A percentile compares a stretch with the other conserved stretches of the same genome.
These are phyloP conservation scores for Penicillium simplicissimum DNA, from an alignment of 495 filamentous ascomycete genomes.

Conservation along the genomic window DNA sequence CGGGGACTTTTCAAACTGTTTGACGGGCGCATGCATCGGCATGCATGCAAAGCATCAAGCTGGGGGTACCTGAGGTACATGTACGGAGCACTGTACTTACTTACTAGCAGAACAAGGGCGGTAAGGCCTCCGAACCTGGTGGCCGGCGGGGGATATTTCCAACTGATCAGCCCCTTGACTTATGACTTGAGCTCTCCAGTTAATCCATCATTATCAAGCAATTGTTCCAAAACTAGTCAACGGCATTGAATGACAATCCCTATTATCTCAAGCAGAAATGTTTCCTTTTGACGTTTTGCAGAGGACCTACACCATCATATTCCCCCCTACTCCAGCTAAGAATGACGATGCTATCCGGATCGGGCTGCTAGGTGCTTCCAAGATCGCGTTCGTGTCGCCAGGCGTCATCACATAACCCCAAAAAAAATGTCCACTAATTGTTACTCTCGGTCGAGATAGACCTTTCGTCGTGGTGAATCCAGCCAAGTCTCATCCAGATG, in stretches of 20 bases:
- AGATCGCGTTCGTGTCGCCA: constrained; percentile 28
- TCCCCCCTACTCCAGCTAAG: constrained; percentile 22
- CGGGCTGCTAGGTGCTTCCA: constrained; percentile 35
- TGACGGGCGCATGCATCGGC: no score
- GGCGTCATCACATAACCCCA: neutral
- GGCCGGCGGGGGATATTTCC: neutral
- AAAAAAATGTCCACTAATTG: neutral
- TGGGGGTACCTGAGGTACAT: no score
- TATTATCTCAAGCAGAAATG: neutral
- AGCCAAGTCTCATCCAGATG: constrained; percentile 58
- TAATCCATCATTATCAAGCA: neutral
- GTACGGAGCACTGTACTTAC: no score
- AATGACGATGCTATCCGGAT: constrained; percentile 31
- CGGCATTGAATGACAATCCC: no score
- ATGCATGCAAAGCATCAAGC: no score
- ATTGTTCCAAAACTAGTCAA: neutral
- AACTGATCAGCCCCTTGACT: no score
- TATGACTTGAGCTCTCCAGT: neutral
- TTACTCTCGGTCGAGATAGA: constrained; percentile 26
- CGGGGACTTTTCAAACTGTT: neutral
- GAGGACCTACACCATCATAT: neutral
- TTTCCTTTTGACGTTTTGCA: neutral
- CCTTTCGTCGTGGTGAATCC: constrained; percentile 56
- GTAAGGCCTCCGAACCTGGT: no score
- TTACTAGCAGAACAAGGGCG: no score